Evolutionary conservation across 2,329 filamentous ascomycete genomes (phyloP).

Genomic region (Plenodomus lindquistii): DNA sequence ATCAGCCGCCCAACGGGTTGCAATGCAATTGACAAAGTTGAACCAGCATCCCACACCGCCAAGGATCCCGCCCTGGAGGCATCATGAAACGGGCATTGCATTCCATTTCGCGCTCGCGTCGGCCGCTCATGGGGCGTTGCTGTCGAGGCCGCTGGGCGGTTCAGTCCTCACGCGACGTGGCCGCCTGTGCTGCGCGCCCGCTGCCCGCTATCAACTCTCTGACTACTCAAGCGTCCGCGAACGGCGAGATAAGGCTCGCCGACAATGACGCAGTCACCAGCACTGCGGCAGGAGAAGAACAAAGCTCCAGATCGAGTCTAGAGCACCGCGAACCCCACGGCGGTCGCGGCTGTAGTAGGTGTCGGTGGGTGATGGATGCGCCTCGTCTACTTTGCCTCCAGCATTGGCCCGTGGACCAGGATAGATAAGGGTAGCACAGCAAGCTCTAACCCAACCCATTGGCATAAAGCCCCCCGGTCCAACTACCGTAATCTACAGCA

Average conservation of each 20-base stretch:
- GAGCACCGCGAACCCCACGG: conserved; percentile 44
- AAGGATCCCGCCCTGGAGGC: conserved; percentile 30
- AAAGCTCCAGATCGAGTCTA: conserved; percentile 41
- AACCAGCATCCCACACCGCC: conserved; percentile 32
- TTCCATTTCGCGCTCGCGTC: conserved; percentile 6
- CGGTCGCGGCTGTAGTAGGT: conserved; percentile 21
- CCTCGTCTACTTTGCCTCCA: conserved; percentile 43
- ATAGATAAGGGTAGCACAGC: conserved; percentile 44
- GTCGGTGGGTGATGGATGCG: conserved; percentile 33
- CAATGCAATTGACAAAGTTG: conserved; percentile 19
- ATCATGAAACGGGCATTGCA: conserved; percentile 25
- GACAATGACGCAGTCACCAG: conserved; percentile 34
- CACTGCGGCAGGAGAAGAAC: conserved; percentile 36
- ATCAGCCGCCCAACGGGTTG: neutral
- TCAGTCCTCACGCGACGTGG: conserved; percentile 13
- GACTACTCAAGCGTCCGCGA: conserved; percentile 12
- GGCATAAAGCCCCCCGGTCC: conserved; percentile 40
- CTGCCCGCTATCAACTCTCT: conserved; percentile 16
- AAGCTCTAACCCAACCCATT: conserved; percentile 34
- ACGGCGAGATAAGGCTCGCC: conserved; percentile 28
- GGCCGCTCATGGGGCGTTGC: conserved; percentile 8
- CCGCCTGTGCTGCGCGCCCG: conserved; percentile 5
- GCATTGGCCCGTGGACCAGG: conserved; percentile 38
- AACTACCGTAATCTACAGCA: conserved; percentile 34
- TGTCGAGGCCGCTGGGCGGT: conserved; percentile 10